Evolutionary conservation across 176 grass and related monocot genomes (phyloP), one percentile per base, ranked within the genome.

Genomic region (Echinochloa phyllopogon): DNA sequence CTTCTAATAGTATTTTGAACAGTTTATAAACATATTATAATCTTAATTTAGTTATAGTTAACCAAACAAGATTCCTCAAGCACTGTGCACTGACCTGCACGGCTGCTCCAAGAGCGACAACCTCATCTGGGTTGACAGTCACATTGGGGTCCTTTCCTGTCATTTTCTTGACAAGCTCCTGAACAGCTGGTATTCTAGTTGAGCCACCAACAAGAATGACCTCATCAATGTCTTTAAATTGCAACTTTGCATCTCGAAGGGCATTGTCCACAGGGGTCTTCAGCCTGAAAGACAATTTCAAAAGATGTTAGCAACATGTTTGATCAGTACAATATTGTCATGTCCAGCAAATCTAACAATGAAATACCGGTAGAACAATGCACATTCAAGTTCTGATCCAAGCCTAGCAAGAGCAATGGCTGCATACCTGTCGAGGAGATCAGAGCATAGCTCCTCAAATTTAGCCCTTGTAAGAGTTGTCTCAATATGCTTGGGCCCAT

Each of bases 171-270:
- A 95, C 93, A 68, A 95, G 72, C 52, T 93, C 93, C 71, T 92
- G 90, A 40, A 95, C 90, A 6, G 93, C 90, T 69, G 93, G 93
- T 38, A 95, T 95, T 59, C 90, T 85, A 45, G 93, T 95, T 49
- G 93, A 92, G 14, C 93, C 93, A 84, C 93, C 93, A 2, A 95
- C 90, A 69, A 95, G 93, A 78, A 95, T 95, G 27, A 95, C 88
- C 58, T 95, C 90, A 45, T 92, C 90, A 69, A 95, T 82, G 6
- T 95, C 88, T 75, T 87, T 95, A 61, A 88, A 88, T 14, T 88
- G 83, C 15, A 95, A 78, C 37, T 92, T 92, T 0, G 90, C 93
- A 71, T 95, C 93, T 84, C 80, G 86, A 45, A 95, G 86, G 62
- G 90, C 27, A 75, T 88, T 92, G 49, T 93, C 90, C 8, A 95